phyloP scores from a whole-genome alignment of 1,284 basidiomycete species.

The Cutaneotrichosporon cyanovorans region DNA sequence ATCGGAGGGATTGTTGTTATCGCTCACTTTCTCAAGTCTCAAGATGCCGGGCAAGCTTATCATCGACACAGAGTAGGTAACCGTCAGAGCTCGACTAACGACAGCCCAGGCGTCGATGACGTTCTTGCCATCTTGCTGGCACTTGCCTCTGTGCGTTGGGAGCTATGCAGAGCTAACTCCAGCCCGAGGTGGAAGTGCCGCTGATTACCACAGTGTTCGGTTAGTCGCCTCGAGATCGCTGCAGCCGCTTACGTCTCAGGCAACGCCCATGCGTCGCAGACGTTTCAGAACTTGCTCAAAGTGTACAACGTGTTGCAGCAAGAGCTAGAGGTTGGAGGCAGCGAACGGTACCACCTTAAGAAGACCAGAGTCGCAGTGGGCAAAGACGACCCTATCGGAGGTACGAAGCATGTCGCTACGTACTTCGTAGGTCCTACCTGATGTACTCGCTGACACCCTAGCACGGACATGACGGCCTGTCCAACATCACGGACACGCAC shows the following conservation, averaged over 20 bases:
- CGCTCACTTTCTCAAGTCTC: not conserved
- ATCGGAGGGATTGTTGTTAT: not conserved
- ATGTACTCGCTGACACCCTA: slow-evolving; percentile 11
- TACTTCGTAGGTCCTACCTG: slow-evolving; percentile 59
- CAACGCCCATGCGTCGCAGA: slow-evolving; percentile 57
- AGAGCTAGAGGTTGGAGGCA: slow-evolving; percentile 57
- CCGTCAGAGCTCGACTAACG: not conserved
- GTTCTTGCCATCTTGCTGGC: slow-evolving; percentile 58
- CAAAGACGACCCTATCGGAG: slow-evolving; percentile 64
- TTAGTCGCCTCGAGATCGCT: slow-evolving; percentile 37
- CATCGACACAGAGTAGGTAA: slow-evolving; percentile 40
- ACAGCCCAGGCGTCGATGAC: slow-evolving; percentile 72
- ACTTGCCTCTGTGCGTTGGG: slow-evolving; percentile 26
- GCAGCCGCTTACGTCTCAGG: slow-evolving; percentile 46
- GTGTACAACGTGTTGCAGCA: slow-evolving; percentile 62
- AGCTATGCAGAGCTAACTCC: slow-evolving; percentile 34
- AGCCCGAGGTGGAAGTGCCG: slow-evolving; percentile 57
- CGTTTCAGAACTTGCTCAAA: slow-evolving; percentile 63
- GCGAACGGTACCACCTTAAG: slow-evolving; percentile 54
- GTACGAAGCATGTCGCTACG: slow-evolving; percentile 67
- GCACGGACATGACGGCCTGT: slow-evolving; percentile 69
- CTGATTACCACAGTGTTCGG: slow-evolving; percentile 72
- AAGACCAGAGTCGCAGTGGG: slow-evolving; percentile 64
- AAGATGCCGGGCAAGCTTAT: slow-evolving; percentile 36
- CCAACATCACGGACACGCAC: slow-evolving; percentile 62